Evolutionary conservation across 1,139 yeast genomes (phyloP), one percentile per base, ranked within the genome.

Genomic region (Candida freyschussii): DNA sequence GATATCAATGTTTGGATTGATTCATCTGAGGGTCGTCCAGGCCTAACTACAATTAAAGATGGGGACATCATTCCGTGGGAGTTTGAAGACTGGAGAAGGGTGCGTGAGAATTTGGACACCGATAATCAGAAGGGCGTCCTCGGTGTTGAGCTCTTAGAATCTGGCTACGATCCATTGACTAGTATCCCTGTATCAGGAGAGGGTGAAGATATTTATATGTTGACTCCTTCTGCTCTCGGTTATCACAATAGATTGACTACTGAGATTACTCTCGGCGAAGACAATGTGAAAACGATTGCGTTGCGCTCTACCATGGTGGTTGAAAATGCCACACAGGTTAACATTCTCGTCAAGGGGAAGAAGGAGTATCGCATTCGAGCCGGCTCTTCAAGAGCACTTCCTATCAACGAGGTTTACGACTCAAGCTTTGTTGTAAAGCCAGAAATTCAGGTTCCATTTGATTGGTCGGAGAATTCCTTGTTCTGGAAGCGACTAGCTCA

Each of bases 71-170:
- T 75, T 9, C 82, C 89, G 1, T 93, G 97, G 97, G 78, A 91
- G 26, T 93, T 93, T 63, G 95, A 89, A 51, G 96, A 91, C 52
- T 91, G 97, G 96, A 70, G 84, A 42, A 71, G 70, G 21, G 75
- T 87, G 14, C 78, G 98, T 56, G 95, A 91, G 51, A 77, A 78
- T 39, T 63, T 87, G 37, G 79, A 76, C 42, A 75, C 84, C 3
- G 81, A 81, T 42, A 73, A 71, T 30, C 74, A 70, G 17, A 67
- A 65, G 15, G 80, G 78, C 26, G 63, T 69, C 3, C 59, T 89
- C 26, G 89, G 82, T 0, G 68, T 87, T 13, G 68, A 68, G 26
- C 57, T 86, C 13, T 30, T 72, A 4, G 75, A 67, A 29, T 70
- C 85, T 0, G 63, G 67, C 0, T 81, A 75, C 47, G 72, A 69